A percentile compares a stretch with the other conserved stretches of the same genome.
These are phyloP conservation scores for Multifurca ochricompacta DNA, from an alignment of 768 basidiomycete species.

Conservation along the genomic window DNA sequence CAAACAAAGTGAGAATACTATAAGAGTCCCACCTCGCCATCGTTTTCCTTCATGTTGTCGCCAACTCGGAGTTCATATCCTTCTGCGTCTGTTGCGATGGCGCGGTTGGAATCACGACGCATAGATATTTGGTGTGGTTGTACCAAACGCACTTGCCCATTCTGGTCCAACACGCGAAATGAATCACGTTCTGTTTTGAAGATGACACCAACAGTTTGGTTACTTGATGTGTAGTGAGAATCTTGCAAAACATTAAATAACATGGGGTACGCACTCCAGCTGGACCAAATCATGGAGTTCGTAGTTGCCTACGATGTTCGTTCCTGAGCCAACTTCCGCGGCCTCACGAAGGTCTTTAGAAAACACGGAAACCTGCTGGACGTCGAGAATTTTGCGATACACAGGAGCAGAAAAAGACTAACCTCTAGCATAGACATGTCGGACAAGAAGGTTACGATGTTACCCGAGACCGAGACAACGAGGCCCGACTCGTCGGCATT, in stretches of 20 bases:
- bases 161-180: conserved; percentile 94
- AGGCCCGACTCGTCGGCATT: conserved; percentile 94
- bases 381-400: not conserved
- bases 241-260: conserved; percentile 1
- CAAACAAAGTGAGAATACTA: not conserved
- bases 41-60: conserved; percentile 89
- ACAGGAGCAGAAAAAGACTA: not conserved
- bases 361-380: conserved; percentile 82
- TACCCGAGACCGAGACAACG: conserved; percentile 85
- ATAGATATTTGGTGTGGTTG: conserved; percentile 93
- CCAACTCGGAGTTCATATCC: conserved; percentile 79
- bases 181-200: conserved; percentile 95
- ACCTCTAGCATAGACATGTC: conserved; percentile 97
- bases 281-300: conserved; percentile 96
- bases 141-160: conserved; percentile 80
- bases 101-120: conserved; percentile 70
- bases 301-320: conserved; percentile 86
- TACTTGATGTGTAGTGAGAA: conserved; percentile 37
- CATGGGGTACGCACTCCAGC: conserved; percentile 67
- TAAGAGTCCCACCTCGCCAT: conserved; percentile 59
- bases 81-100: conserved; percentile 85
- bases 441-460: conserved; percentile 92
- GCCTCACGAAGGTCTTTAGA: conserved; percentile 96
- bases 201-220: conserved; percentile 92
- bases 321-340: conserved; percentile 90